Evolutionary conservation across 495 filamentous ascomycete species (phyloP).

Genomic region (Penicillium malachiteum): DNA sequence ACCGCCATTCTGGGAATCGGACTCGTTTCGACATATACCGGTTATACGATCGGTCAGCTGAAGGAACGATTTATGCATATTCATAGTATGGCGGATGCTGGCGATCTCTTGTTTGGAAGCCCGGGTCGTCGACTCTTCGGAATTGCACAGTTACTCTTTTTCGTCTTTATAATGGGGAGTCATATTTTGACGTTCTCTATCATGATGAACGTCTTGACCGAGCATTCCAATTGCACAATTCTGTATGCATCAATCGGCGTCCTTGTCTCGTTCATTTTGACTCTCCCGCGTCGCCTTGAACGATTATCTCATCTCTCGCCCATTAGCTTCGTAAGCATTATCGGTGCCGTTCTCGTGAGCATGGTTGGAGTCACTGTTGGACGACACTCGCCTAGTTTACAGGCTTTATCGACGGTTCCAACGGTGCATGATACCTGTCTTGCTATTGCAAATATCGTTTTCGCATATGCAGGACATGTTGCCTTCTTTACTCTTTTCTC

Average conservation of each 20-base stretch:
- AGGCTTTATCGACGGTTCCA: constrained; percentile 12
- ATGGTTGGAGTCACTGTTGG: constrained; percentile 59
- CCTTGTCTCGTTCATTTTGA: constrained; percentile 56
- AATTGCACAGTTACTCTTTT: constrained; percentile 57
- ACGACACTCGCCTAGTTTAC: constrained; percentile 43
- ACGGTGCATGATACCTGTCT: constrained; percentile 45
- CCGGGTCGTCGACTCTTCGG: constrained; percentile 59
- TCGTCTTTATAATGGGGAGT: constrained; percentile 70
- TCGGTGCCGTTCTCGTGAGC: constrained; percentile 60
- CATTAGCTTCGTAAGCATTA: constrained; percentile 60
- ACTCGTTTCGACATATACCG: constrained; percentile 67
- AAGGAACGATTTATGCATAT: constrained; percentile 63
- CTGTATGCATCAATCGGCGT: constrained; percentile 60
- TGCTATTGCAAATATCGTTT: constrained; percentile 28
- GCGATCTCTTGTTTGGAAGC: constrained; percentile 56
- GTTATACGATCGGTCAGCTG: constrained; percentile 67
- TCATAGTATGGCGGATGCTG: constrained; percentile 66
- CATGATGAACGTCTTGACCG: constrained; percentile 63
- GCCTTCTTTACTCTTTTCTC: constrained; percentile 70
- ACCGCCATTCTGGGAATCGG: constrained; percentile 61
- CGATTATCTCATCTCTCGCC: constrained; percentile 56
- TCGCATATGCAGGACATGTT: constrained; percentile 56
- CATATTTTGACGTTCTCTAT: constrained; percentile 72
- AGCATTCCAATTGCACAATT: constrained; percentile 61
- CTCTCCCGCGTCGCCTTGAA: constrained; percentile 60